Evolutionary conservation across 768 basidiomycete species (phyloP).

Genomic region (Sistotremastrum niveocremeum): DNA sequence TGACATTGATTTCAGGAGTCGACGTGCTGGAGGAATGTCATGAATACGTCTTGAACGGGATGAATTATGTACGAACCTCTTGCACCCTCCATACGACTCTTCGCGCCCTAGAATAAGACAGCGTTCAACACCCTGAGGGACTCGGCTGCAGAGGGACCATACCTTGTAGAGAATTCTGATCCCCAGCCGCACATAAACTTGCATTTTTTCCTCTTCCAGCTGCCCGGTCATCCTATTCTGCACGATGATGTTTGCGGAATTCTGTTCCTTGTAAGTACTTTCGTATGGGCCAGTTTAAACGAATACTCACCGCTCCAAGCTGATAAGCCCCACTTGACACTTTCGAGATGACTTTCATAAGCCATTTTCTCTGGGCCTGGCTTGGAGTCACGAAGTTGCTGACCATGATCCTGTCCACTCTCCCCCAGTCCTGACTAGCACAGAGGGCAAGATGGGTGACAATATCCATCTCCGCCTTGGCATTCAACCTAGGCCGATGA

Average conservation of each 20-base stretch:
- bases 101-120: conserved; percentile 46
- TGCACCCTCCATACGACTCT: conserved; percentile 77
- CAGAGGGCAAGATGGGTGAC: conserved; percentile 96
- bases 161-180: conserved; percentile 87
- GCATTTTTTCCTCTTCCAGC: conserved; percentile 97
- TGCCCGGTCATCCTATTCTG: conserved; percentile 88
- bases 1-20: conserved; percentile 78
- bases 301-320: conserved; percentile 65
- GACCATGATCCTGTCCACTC: conserved; percentile 80
- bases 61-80: conserved; percentile 34
- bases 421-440: conserved; percentile 84
- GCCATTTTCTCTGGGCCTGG: conserved; percentile 96
- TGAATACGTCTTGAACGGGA: neutral
- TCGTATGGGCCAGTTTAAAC: neutral
- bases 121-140: conserved; percentile 1
- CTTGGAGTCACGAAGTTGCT: conserved; percentile 89
- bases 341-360: conserved; percentile 80
- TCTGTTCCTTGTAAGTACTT: conserved; percentile 29
- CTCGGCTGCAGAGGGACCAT: conserved; percentile 3
- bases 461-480: conserved; percentile 87
- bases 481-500: conserved; percentile 71
- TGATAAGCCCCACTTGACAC: conserved; percentile 78
- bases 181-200: conserved; percentile 82
- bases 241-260: conserved; percentile 96
- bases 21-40: conserved; percentile 36